Evolutionary conservation across 257 asterid genomes (phyloP).

Genomic region (Capsicum baccatum): DNA sequence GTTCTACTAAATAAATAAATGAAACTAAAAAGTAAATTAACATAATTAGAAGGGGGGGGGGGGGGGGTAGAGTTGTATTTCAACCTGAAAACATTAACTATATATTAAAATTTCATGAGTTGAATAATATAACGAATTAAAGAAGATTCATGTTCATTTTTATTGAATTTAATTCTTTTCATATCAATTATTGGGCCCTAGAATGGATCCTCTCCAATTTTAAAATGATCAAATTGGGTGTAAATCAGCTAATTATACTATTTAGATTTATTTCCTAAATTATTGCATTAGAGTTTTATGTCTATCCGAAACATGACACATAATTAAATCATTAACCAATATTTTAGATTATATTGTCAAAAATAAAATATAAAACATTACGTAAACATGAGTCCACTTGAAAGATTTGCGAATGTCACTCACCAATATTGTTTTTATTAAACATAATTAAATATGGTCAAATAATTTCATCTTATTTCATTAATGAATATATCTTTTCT

Average conservation of each 20-base stretch:
- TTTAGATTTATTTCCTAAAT: slow-evolving; percentile 24
- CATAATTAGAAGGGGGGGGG: too few relatives aligned
- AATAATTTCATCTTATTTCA: background rate
- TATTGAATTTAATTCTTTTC: background rate
- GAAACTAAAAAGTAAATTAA: too few relatives aligned
- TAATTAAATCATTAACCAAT: background rate
- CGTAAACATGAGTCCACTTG: slow-evolving; percentile 22
- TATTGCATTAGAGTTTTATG: slow-evolving; percentile 26
- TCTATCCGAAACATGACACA: slow-evolving; percentile 13
- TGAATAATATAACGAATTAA: background rate
- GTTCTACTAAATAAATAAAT: too few relatives aligned
- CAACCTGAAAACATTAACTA: too few relatives aligned
- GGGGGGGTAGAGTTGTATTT: too few relatives aligned
- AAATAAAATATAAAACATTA: background rate
- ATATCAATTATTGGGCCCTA: slow-evolving; percentile 21
- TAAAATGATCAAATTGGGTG: background rate
- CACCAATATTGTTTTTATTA: background rate
- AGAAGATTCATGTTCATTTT: background rate
- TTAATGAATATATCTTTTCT: too few relatives aligned
- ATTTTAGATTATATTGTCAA: background rate
- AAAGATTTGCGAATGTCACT: background rate
- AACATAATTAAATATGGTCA: background rate
- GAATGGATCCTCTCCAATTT: background rate
- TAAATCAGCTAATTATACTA: slow-evolving; percentile 22
- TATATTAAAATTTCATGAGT: background rate